Evolutionary conservation across 2,329 filamentous ascomycete genomes (phyloP), one percentile per base, ranked within the genome.

Genomic region (Rachicladosporium sp.): DNA sequence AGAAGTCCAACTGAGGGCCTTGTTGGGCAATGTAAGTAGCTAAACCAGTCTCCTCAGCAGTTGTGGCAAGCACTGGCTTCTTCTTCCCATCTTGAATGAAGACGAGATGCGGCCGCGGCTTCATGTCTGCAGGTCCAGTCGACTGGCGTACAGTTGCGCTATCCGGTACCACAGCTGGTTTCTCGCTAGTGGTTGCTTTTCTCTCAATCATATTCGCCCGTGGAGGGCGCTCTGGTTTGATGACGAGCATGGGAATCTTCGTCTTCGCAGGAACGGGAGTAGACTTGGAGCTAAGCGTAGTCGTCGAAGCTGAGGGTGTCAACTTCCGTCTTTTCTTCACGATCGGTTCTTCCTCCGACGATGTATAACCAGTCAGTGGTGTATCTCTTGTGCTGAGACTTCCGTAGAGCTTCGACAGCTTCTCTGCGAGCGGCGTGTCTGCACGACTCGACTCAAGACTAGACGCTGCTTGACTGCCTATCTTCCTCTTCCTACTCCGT

Each of bases 1-100:
- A 41, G 32, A 13, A 43, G 8, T 43, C 40, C 15, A 37, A 19
- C 11, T n/a, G 31, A 11, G 11, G 11, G 31, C n/a, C 13, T 19
- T 35, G 10, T 35, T 35, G 11, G 29, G 31, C 10, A 35, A 9
- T 40, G 13, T 30, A 9, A 10, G 33, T 10, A 5, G 31, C 13
- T 33, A 11, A 12, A 15, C 11, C 31, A 15, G 10, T 15, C 31
- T 11, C 31, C 13, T 11, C n/a, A n/a, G 33, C 12, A 35, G 4
- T 23, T 35, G 10, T 4, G 10, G 12, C 15, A 13, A 13, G 33
- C 33, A 35, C 33, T 6, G 33, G 33, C 11, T 33, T 11, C 31
- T 33, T 33, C 11, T 35, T n/a, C 10, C 4, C 19, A 13, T 12
- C 33, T 35, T 11, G 19, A 6, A 35, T 35, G 19, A 10, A 27